Conservation (phyloP, 169 alveolate genomes). For the Perkinsus marinus region DNA sequence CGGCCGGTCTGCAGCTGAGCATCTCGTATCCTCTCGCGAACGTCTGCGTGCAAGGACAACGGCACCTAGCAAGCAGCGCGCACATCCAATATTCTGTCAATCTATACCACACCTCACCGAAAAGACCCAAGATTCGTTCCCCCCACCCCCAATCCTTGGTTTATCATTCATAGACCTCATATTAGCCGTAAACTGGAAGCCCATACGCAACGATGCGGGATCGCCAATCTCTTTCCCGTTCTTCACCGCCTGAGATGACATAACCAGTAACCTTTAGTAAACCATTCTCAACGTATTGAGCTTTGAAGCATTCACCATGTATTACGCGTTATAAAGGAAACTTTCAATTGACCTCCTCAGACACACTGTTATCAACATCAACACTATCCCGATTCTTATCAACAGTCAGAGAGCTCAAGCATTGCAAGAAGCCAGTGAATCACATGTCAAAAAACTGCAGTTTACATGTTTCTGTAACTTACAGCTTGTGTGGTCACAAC, state of each 20-base stretch:
- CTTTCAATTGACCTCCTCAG: too few relatives aligned
- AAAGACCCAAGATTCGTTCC: not conserved
- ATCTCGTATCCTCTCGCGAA: not conserved
- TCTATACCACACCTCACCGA: not conserved
- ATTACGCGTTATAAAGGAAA: not conserved
- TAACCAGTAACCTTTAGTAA: too few relatives aligned
- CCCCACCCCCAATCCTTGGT: not conserved
- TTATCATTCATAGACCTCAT: not conserved
- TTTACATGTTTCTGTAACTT: too few relatives aligned
- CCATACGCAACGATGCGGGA: not conserved
- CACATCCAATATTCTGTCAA: too few relatives aligned
- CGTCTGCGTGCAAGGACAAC: not conserved
- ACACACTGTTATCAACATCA: too few relatives aligned
- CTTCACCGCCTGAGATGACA: not conserved
- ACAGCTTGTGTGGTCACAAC: too few relatives aligned
- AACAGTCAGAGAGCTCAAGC: too few relatives aligned
- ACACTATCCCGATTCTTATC: too few relatives aligned
- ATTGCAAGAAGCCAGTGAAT: too few relatives aligned
- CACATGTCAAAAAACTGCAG: too few relatives aligned
- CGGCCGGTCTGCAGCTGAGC: not conserved
- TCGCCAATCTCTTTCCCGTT: not conserved
- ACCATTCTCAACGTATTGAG: not conserved
- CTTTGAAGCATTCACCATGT: not conserved
- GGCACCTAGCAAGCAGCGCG: not conserved
- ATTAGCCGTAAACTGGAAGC: not conserved